phyloP scores from a whole-genome alignment of 768 basidiomycete genomes.

The Phylloporus rhodoxanthus region DNA sequence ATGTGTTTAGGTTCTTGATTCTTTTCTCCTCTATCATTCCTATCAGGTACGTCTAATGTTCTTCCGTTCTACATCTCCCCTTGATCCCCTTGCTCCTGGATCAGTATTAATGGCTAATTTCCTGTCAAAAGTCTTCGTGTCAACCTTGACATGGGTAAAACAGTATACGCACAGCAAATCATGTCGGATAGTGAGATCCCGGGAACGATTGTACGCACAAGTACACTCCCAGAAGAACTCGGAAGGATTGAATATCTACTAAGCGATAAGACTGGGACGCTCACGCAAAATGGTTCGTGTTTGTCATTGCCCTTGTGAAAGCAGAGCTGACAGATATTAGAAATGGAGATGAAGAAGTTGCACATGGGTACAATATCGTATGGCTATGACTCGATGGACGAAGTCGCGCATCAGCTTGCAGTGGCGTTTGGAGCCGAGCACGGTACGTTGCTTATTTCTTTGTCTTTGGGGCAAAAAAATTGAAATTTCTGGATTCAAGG shows the following conservation, averaged over 20 bases:
- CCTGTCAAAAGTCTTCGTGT: slow-evolving; percentile 72
- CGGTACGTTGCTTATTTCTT: slow-evolving; percentile 29
- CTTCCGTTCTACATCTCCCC: not conserved
- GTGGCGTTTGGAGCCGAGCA: slow-evolving; percentile 74
- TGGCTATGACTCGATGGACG: slow-evolving; percentile 97
- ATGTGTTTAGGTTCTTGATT: slow-evolving; percentile 94
- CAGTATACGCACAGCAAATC: slow-evolving; percentile 92
- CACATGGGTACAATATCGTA: slow-evolving; percentile 99
- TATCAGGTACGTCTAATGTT: slow-evolving; percentile 65
- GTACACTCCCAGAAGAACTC: slow-evolving; percentile 93
- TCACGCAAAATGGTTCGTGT: slow-evolving; percentile 88
- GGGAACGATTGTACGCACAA: slow-evolving; percentile 93
- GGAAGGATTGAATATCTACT: slow-evolving; percentile 93
- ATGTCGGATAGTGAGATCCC: slow-evolving; percentile 93
- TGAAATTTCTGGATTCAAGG: slow-evolving; percentile 29
- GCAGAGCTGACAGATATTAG: slow-evolving; percentile 35
- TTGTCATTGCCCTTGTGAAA: not conserved
- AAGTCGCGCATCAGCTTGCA: slow-evolving; percentile 88
- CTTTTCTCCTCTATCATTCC: slow-evolving; percentile 99
- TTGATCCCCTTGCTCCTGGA: not conserved
- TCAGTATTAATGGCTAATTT: not conserved
- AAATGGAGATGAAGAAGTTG: slow-evolving; percentile 99
- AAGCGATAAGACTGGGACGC: slow-evolving; percentile 96
- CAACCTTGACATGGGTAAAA: slow-evolving; percentile 99
- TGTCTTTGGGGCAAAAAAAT: not conserved